phyloP scores from a whole-genome alignment of 2,329 filamentous ascomycete genomes.

The Hymenoscyphus albidus region DNA sequence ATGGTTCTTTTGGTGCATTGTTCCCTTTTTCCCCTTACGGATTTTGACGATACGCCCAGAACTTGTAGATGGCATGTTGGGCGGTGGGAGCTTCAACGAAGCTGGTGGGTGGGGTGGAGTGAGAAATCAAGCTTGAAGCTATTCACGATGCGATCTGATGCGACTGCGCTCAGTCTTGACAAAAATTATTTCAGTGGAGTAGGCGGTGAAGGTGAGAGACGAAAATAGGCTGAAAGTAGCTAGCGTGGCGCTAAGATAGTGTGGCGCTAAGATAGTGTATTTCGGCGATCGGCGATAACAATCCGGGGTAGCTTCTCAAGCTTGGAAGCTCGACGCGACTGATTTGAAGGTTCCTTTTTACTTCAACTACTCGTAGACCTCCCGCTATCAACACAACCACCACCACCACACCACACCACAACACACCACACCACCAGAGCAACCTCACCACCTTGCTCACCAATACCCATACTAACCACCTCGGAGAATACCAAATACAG shows the following conservation, averaged over 20 bases:
- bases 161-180: neutral
- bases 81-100: neutral
- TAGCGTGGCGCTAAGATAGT: constrained; percentile 23
- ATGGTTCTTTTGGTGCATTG: constrained; percentile 75
- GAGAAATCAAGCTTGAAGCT: neutral
- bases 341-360: neutral
- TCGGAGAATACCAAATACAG: neutral
- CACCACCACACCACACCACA: neutral
- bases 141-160: constrained; percentile 1
- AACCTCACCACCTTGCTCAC: neutral
- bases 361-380: neutral
- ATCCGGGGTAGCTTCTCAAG: constrained; percentile 8
- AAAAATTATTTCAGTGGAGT: constrained; percentile 14
- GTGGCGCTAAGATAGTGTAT: constrained; percentile 19
- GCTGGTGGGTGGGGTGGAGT: neutral
- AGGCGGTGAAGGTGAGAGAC: constrained; percentile 14
- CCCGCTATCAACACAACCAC: constrained; percentile 9
- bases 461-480: neutral
- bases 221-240: constrained; percentile 11
- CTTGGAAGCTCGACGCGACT: constrained; percentile 4
- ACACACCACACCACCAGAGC: neutral
- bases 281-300: constrained; percentile 15
- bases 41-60: constrained; percentile 67
- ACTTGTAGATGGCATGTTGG: constrained; percentile 57
- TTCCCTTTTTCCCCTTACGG: constrained; percentile 66